phyloP scores from a whole-genome alignment of 2,329 filamentous ascomycete species.

The Diaporthe sp. region DNA sequence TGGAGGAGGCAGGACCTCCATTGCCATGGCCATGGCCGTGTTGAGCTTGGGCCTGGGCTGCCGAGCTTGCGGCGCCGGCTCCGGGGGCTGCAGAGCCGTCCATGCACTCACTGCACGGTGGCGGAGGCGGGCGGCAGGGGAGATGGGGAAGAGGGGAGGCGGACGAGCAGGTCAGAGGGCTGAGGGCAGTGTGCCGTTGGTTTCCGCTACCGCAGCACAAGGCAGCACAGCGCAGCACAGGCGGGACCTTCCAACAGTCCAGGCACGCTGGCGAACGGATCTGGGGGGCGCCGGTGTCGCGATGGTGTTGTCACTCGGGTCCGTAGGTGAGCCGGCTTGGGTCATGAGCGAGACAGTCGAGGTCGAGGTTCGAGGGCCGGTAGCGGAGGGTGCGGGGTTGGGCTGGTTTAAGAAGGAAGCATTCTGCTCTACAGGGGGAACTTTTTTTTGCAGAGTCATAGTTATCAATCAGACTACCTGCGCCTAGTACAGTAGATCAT shows the following conservation, averaged over 20 bases:
- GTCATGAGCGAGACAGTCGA: slow-evolving; percentile 36
- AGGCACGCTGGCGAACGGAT: slow-evolving; percentile 35
- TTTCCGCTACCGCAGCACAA: slow-evolving; percentile 25
- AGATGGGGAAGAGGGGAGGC: slow-evolving; percentile 15
- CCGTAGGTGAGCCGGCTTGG: slow-evolving; percentile 31
- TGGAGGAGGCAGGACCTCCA: slow-evolving; percentile 43
- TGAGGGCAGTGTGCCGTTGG: not conserved
- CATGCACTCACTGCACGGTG: slow-evolving; percentile 47
- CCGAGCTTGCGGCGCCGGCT: slow-evolving; percentile 47
- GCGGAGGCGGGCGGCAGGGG: slow-evolving; percentile 15
- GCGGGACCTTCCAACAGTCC: slow-evolving; percentile 35
- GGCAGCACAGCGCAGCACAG: slow-evolving; percentile 14
- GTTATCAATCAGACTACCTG: not conserved
- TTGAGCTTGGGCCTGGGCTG: slow-evolving; percentile 34
- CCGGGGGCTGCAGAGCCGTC: slow-evolving; percentile 53
- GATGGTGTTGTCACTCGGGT: slow-evolving; percentile 38
- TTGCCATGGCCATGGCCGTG: slow-evolving; percentile 29
- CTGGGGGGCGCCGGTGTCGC: slow-evolving; percentile 41
- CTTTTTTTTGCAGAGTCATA: slow-evolving; percentile 9
- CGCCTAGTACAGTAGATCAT: not conserved
- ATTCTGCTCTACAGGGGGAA: slow-evolving; percentile 13
- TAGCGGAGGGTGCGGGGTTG: slow-evolving; percentile 41
- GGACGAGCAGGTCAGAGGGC: not conserved
- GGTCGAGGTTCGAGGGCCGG: slow-evolving; percentile 35
- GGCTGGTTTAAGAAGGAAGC: slow-evolving; percentile 23